These are phyloP conservation scores for Xylaria sp. DNA, from an alignment of 2,329 filamentous ascomycete species.

Conservation along the genomic window DNA sequence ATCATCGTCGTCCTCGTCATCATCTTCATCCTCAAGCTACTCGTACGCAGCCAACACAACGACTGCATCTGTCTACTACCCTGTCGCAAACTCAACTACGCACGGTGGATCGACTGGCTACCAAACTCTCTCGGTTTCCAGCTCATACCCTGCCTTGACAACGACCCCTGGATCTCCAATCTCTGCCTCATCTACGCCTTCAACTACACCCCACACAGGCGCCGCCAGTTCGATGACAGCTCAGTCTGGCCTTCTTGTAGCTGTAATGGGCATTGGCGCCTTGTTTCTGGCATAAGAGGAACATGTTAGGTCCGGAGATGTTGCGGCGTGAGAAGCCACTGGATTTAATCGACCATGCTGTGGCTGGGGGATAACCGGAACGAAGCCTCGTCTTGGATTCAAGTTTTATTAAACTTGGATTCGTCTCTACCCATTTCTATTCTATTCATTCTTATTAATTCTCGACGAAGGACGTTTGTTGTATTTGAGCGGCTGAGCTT, in stretches of 20 bases:
- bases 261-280: slow-evolving; percentile 45
- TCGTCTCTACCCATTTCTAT: slow-evolving; percentile 26
- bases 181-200: slow-evolving; percentile 30
- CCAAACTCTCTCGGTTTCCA: slow-evolving; percentile 39
- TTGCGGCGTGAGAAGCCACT: background rate
- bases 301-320: background rate
- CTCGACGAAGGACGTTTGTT: slow-evolving; percentile 37
- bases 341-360: background rate
- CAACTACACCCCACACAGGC: slow-evolving; percentile 35
- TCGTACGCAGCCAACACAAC: slow-evolving; percentile 29
- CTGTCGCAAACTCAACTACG: slow-evolving; percentile 42
- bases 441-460: slow-evolving; percentile 33
- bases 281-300: slow-evolving; percentile 42
- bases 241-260: slow-evolving; percentile 45
- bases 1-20: slow-evolving; percentile 19
- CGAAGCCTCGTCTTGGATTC: slow-evolving; percentile 15
- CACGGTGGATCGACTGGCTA: slow-evolving; percentile 41
- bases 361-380: background rate
- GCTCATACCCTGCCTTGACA: slow-evolving; percentile 34
- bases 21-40: slow-evolving; percentile 36
- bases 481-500: slow-evolving; percentile 24
- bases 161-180: slow-evolving; percentile 34
- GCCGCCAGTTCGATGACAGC: slow-evolving; percentile 42
- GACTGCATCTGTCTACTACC: slow-evolving; percentile 38
- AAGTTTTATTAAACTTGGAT: background rate